A percentile compares a stretch with the other conserved stretches of the same genome.
phyloP scores from a whole-genome alignment of 2,329 filamentous ascomycete species.

The Zymoseptoria passerinii region DNA sequence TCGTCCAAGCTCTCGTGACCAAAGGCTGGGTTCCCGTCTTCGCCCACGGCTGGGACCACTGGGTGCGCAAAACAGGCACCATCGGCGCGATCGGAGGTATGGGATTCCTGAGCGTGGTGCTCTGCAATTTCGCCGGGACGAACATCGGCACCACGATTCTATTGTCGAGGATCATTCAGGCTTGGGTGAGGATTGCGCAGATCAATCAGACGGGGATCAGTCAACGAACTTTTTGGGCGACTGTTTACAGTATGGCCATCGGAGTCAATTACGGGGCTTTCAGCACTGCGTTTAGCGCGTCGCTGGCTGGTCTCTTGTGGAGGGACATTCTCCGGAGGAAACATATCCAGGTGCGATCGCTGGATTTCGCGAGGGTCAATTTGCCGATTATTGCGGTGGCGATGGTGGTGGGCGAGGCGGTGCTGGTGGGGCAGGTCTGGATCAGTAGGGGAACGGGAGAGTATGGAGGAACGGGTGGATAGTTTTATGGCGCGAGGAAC shows the following conservation, averaged over 20 bases:
- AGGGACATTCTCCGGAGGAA: conserved; percentile 61
- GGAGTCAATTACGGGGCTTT: conserved; percentile 70
- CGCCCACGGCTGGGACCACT: conserved; percentile 64
- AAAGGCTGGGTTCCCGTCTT: conserved; percentile 70
- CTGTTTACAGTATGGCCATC: conserved; percentile 65
- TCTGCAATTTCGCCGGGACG: conserved; percentile 69
- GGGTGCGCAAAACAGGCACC: conserved; percentile 61
- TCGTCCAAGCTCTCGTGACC: conserved; percentile 63
- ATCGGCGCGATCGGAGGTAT: conserved; percentile 63
- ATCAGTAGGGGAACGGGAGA: conserved; percentile 41
- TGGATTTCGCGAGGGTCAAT: conserved; percentile 62
- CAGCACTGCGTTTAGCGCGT: conserved; percentile 63
- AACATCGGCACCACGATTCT: conserved; percentile 71
- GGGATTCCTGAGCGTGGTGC: conserved; percentile 61
- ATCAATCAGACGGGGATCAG: conserved; percentile 43
- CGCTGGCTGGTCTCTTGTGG: conserved; percentile 64
- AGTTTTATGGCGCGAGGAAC: background rate
- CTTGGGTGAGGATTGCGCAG: conserved; percentile 55
- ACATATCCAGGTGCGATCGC: conserved; percentile 54
- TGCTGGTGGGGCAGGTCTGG: conserved; percentile 57
- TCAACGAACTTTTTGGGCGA: conserved; percentile 63
- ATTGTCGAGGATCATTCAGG: conserved; percentile 60
- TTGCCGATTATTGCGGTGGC: conserved; percentile 61
- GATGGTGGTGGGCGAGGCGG: conserved; percentile 56
- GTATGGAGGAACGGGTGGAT: conserved; percentile 22